Evolutionary conservation across 192 early-diverging fungal species (phyloP).

Genomic region (Coemansia javaensis): DNA sequence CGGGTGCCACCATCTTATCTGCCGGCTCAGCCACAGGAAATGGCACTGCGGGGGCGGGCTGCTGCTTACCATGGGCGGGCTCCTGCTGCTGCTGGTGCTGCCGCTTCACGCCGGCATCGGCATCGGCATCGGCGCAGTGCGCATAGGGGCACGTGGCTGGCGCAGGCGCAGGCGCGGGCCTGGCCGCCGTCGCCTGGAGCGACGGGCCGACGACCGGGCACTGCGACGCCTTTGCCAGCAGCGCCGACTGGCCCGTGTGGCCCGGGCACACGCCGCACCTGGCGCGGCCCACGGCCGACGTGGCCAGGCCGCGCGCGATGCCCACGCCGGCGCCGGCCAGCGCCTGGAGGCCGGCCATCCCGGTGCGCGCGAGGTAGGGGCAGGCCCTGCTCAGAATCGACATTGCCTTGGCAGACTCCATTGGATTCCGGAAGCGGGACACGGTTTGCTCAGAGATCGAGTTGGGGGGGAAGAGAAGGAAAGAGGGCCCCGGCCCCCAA

Average conservation of each 20-base stretch:
- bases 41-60: no score
- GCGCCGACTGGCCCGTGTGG: slow-evolving; percentile 48
- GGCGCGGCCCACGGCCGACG: slow-evolving; percentile 38
- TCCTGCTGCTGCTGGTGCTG: neutral
- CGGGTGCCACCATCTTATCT: no score
- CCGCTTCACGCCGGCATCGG: neutral
- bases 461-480: slow-evolving; percentile 1
- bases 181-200: slow-evolving; percentile 27
- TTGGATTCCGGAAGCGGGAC: slow-evolving; percentile 1
- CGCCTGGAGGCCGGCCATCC: slow-evolving; percentile 37
- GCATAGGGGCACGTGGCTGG: slow-evolving; percentile 37
- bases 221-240: slow-evolving; percentile 49
- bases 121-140: slow-evolving; percentile 11
- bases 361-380: slow-evolving; percentile 47
- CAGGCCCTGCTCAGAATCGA: slow-evolving; percentile 46
- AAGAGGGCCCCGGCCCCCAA: neutral
- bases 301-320: slow-evolving; percentile 26
- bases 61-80: slow-evolving; percentile 27
- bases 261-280: slow-evolving; percentile 47
- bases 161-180: slow-evolving; percentile 3
- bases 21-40: no score
- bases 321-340: slow-evolving; percentile 11
- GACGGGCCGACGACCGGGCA: slow-evolving; percentile 49
- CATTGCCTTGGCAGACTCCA: slow-evolving; percentile 50
- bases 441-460: neutral